Evolutionary conservation across 495 filamentous ascomycete species (phyloP).

Genomic region (Thozetella sp.): DNA sequence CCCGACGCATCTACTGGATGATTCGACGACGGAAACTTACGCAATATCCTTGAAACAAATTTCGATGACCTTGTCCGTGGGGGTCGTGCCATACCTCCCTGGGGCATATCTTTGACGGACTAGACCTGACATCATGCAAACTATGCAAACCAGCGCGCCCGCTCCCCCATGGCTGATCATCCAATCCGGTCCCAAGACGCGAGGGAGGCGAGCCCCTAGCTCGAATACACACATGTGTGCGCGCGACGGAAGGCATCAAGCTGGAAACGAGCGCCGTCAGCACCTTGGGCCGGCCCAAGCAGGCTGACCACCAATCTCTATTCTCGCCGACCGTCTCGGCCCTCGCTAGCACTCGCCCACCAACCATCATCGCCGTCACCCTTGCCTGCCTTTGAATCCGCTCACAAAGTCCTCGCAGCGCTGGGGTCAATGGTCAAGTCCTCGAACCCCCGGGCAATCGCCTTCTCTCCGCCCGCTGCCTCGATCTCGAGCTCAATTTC

Average conservation of each 20-base stretch:
- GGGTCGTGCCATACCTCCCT: background rate
- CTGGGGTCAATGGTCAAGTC: constrained; percentile 12
- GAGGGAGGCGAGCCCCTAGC: no score
- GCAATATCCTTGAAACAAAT: background rate
- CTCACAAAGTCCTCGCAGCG: background rate
- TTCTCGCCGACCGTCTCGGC: no score
- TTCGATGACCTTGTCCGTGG: background rate
- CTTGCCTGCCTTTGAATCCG: background rate
- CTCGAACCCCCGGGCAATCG: constrained; percentile 38
- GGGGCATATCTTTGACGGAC: background rate
- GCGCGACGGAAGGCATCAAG: background rate
- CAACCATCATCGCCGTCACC: background rate
- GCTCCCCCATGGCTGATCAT: no score
- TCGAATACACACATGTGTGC: background rate
- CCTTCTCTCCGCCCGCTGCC: constrained; percentile 38
- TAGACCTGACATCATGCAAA: background rate
- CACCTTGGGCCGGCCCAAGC: background rate
- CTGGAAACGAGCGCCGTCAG: background rate
- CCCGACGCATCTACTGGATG: no score
- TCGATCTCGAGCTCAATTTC: constrained; percentile 47
- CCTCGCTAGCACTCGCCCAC: background rate
- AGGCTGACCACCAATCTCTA: no score
- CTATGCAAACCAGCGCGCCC: background rate
- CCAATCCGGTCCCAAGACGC: background rate
- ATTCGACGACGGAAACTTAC: background rate